phyloP scores from a whole-genome alignment of 805 yeast genomes.

The Barnettozyma californica region DNA sequence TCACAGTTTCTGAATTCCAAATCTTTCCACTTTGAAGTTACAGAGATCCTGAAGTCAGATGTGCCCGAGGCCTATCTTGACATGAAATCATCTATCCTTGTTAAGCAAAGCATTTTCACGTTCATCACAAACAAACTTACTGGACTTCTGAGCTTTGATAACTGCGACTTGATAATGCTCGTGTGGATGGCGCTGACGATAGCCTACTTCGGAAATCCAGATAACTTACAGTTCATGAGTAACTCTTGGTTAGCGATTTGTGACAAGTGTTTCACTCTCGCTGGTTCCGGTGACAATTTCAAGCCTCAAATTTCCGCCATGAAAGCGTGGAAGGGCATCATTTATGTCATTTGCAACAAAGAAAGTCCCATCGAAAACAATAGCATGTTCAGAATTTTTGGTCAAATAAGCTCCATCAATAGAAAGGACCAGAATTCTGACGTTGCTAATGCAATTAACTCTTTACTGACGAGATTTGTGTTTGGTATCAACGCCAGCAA shows the following conservation, averaged over 20 bases:
- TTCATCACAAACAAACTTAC: background rate
- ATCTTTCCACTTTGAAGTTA: conserved; percentile 17
- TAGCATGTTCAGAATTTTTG: background rate
- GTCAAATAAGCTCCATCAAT: background rate
- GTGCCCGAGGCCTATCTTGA: conserved; percentile 2
- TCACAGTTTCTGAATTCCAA: conserved; percentile 13
- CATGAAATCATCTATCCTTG: conserved; percentile 11
- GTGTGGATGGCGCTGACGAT: conserved; percentile 23
- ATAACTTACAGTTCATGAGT: background rate
- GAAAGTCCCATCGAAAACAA: background rate
- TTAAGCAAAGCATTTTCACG: conserved; percentile 4
- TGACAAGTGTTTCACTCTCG: background rate
- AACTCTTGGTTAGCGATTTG: conserved; percentile 7
- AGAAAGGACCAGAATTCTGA: background rate
- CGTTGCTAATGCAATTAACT: background rate
- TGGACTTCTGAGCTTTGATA: background rate
- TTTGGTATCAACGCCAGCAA: background rate
- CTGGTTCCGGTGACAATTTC: background rate
- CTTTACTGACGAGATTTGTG: background rate
- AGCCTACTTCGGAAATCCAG: conserved; percentile 10
- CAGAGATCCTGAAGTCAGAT: conserved; percentile 9
- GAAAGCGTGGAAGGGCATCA: conserved; percentile 6
- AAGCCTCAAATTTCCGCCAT: conserved; percentile 1
- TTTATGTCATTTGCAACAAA: conserved; percentile 3
- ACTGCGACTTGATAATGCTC: conserved; percentile 3